Conservation (phyloP, 345 rosid genomes). For the Moricandia moricandioides region DNA sequence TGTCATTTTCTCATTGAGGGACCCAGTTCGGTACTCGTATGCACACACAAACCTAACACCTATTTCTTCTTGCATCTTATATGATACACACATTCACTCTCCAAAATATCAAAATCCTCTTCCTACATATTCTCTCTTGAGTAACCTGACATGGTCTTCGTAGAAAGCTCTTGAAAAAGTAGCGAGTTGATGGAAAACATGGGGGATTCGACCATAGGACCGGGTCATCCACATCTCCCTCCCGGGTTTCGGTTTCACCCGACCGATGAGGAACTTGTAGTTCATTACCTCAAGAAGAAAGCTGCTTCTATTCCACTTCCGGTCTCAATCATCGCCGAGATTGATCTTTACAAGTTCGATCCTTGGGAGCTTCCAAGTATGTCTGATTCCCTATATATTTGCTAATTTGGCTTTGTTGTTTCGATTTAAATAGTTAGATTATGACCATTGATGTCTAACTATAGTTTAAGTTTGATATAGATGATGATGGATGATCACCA, state of each 20-base stretch:
- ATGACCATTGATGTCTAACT: neutral
- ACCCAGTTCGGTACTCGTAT: slow-evolving; percentile 36
- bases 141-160: neutral
- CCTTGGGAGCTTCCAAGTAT: slow-evolving; percentile 78
- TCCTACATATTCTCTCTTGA: slow-evolving; percentile 4
- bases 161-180: neutral
- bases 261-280: slow-evolving; percentile 67
- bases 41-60: slow-evolving; percentile 31
- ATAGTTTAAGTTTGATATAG: too few species aligned
- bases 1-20: slow-evolving; percentile 25
- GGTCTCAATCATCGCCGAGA: slow-evolving; percentile 64
- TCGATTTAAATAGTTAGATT: neutral
- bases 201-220: slow-evolving; percentile 31
- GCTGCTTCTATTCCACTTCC: slow-evolving; percentile 64
- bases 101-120: slow-evolving; percentile 1
- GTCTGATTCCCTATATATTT: neutral
- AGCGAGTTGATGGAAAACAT: slow-evolving; percentile 24
- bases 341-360: slow-evolving; percentile 73
- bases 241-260: slow-evolving; percentile 68
- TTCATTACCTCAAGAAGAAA: slow-evolving; percentile 67
- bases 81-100: slow-evolving; percentile 26
- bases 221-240: slow-evolving; percentile 43
- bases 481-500: neutral
- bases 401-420: neutral
- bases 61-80: slow-evolving; percentile 35